Evolutionary conservation across 345 rosid species (phyloP).

Genomic region (Punica granatum): DNA sequence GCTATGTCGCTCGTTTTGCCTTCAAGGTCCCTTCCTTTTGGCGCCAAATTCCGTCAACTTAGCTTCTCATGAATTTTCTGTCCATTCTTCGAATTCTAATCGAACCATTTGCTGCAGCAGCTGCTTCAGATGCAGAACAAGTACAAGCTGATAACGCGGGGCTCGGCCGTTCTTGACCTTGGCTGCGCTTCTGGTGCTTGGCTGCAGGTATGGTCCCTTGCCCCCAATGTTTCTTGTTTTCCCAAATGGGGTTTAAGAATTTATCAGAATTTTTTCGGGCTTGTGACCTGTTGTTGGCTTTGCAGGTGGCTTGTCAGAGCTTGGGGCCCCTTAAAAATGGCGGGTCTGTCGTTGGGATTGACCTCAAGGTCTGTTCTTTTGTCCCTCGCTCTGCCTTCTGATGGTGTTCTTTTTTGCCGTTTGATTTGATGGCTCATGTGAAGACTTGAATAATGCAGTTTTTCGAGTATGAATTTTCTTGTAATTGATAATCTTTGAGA

Average conservation of each 20-base stretch:
- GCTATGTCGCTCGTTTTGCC: conserved; percentile 96
- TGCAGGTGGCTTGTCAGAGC: conserved; percentile 90
- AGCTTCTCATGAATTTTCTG: neutral
- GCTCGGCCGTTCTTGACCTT: conserved; percentile 88
- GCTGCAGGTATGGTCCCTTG: conserved; percentile 61
- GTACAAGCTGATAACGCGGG: conserved; percentile 66
- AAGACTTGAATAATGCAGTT: neutral
- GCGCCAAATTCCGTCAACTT: neutral
- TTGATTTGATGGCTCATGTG: neutral
- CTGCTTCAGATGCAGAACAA: conserved; percentile 89
- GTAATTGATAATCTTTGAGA: neutral
- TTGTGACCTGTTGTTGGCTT: conserved; percentile 1
- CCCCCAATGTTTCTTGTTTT: neutral
- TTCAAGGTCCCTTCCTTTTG: conserved; percentile 49
- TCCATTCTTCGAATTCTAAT: neutral
- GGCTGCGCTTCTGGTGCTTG: conserved; percentile 99
- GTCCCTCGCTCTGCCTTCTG: neutral
- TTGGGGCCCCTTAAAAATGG: conserved; percentile 77
- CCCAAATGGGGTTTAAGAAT: neutral
- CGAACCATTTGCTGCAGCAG: conserved; percentile 22
- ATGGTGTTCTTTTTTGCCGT: neutral
- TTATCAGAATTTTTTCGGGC: neutral
- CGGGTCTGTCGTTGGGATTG: conserved; percentile 79
- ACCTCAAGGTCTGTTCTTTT: conserved; percentile 59
- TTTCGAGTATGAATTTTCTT: neutral